Percentiles rank a stretch among this genome's conserved stretches.
Conservation (phyloP, 116 monocot species). For the Posidonia oceanica region DNA sequence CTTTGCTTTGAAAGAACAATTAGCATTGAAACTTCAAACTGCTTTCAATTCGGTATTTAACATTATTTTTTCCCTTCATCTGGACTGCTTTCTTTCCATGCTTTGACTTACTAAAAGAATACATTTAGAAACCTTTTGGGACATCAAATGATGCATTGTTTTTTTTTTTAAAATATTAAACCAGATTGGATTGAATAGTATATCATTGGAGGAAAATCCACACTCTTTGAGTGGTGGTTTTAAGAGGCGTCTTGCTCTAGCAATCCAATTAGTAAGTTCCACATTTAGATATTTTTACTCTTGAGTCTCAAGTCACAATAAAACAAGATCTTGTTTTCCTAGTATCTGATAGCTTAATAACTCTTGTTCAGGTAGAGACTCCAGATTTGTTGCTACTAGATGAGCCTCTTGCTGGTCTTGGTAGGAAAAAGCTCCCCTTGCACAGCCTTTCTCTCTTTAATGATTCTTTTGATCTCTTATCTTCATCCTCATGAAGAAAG, state of each 20-base stretch:
- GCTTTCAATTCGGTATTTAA: constrained; percentile 68
- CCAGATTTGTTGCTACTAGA: constrained; percentile 77
- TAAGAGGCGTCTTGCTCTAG: constrained; percentile 89
- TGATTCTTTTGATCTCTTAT: too few relatives aligned
- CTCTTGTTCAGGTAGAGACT: constrained; percentile 59
- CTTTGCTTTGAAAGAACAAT: constrained; percentile 36
- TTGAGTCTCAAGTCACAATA: not conserved
- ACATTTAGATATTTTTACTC: not conserved
- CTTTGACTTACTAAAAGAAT: not conserved
- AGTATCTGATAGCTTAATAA: not conserved
- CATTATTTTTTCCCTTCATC: not conserved
- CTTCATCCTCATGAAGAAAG: too few relatives aligned
- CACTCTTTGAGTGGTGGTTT: constrained; percentile 89
- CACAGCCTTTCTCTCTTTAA: too few relatives aligned
- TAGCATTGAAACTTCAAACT: constrained; percentile 61
- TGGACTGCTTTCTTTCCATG: not conserved
- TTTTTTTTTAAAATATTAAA: not conserved
- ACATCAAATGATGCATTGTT: constrained; percentile 1
- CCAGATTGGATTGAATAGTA: constrained; percentile 66
- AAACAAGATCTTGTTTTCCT: too few relatives aligned
- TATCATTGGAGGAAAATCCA: constrained; percentile 79
- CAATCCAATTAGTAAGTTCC: constrained; percentile 70
- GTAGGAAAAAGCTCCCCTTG: constrained; percentile 23
- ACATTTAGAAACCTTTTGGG: not conserved
- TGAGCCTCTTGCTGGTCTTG: constrained; percentile 97